Evolutionary conservation across 2,329 filamentous ascomycete species (phyloP).

Genomic region (Polychaeton citri): DNA sequence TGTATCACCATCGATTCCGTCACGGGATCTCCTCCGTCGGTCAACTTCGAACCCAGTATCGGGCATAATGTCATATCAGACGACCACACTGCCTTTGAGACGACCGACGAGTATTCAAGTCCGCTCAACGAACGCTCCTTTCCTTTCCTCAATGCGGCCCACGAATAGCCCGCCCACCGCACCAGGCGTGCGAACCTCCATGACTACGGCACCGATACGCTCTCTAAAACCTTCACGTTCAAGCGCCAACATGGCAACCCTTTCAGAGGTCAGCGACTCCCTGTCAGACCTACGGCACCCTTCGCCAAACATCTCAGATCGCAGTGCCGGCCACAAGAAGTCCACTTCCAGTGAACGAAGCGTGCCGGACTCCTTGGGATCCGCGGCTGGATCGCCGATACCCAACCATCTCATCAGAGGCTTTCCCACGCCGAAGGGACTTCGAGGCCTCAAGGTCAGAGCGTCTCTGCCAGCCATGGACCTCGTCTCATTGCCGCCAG

Average conservation of each 20-base stretch:
- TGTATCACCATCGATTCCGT: constrained; percentile 2
- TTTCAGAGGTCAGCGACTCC: constrained; percentile 1
- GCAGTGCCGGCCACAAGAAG: too few relatives aligned
- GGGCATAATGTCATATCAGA: constrained; percentile 1
- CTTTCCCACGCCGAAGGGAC: neutral
- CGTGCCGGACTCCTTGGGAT: too few relatives aligned
- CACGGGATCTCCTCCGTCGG: constrained; percentile 3
- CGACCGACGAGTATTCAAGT: constrained; percentile 33
- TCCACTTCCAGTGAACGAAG: too few relatives aligned
- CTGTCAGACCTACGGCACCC: too few relatives aligned
- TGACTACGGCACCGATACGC: constrained; percentile 16
- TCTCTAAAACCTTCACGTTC: constrained; percentile 17
- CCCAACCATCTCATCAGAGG: neutral
- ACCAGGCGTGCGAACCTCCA: constrained; percentile 8
- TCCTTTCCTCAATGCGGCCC: constrained; percentile 25
- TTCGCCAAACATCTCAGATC: too few relatives aligned
- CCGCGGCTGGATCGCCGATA: too few relatives aligned
- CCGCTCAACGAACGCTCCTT: constrained; percentile 28
- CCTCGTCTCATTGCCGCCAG: neutral
- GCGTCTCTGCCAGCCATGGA: neutral
- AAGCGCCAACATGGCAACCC: constrained; percentile 4
- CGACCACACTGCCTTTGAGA: constrained; percentile 14
- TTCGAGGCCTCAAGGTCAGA: neutral
- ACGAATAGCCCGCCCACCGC: constrained; percentile 9
- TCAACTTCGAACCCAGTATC: constrained; percentile 2